Base-by-base conservation (phyloP, 1,139 yeast genomes). In the Hansenula anomala region DNA sequence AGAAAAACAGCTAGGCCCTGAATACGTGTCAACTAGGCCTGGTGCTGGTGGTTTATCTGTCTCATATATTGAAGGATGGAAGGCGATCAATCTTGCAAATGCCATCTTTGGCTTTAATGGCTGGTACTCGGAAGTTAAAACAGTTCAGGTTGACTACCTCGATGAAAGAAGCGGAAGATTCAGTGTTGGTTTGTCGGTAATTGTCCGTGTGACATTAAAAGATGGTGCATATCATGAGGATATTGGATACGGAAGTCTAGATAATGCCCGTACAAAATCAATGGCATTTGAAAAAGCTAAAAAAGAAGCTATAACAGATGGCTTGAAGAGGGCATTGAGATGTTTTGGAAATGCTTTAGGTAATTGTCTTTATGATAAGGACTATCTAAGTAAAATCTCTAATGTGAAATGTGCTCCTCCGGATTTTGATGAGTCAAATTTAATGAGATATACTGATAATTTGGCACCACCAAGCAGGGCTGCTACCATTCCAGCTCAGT, bases 281-380 rank as follows among this genome's bases (percentile, higher is more conserved):
- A 75, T 75, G 61, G 94, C 92, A 0, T 83, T 83, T 56, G 95
- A 84, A 52, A 82, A 84, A 51, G 83, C 90, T 43, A 81, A 80
- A 55, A 85, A 85, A 51, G 90, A 86, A 48, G 92, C 94, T 0
- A 76, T 80, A 36, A 85, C 95, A 0, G 95, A 85, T 61, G 95
- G 86, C 0, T 60, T 84, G 51, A 85, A 85, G 55, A 64, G 95
- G 45, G 83, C 90, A 26, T 66, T 85, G 45, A 69, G 94, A 52
- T 80, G 85, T 44, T 85, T 82, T 59, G 95, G 95, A 32, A 83
- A 83, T 56, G 86, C 86, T 0, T 61, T 84, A 54, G 94, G 94
- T 1, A 84, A 84, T 54, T 84, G 94, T 58, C 69, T 84, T 16
- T 84, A 84, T 53, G 94, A 84, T 56, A 79, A 80, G 52, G 76